Conservation (phyloP, 768 basidiomycete species). For the Termitomyces sp. region DNA sequence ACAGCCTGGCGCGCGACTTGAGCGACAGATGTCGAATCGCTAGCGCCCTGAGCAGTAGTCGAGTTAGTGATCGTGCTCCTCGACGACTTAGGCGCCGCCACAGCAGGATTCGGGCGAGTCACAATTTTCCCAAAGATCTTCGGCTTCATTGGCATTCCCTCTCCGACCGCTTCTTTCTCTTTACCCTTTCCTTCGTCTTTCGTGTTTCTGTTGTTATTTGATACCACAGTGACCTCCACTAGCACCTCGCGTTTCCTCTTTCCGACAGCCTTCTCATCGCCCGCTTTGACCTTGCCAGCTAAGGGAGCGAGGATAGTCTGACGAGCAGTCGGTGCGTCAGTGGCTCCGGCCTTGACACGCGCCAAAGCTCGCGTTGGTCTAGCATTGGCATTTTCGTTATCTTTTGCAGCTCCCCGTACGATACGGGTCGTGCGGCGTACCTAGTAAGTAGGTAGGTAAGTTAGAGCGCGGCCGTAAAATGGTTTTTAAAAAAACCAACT, state of each 20-base stretch:
- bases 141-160: constrained; percentile 18
- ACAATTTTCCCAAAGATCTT: constrained; percentile 16
- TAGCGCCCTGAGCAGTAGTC: constrained; percentile 2
- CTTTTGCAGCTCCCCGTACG: constrained; percentile 46
- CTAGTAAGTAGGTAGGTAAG: constrained; percentile 26
- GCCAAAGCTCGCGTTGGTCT: constrained; percentile 46
- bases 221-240: constrained; percentile 54
- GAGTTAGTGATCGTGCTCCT: constrained; percentile 7
- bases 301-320: constrained; percentile 29
- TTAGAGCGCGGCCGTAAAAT: not conserved
- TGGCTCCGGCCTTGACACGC: constrained; percentile 46
- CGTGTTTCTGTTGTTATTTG: constrained; percentile 25
- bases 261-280: constrained; percentile 37
- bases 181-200: constrained; percentile 10
- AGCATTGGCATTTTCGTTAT: constrained; percentile 67
- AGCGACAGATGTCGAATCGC: not conserved
- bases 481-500: constrained; percentile 15
- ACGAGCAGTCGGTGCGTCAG: constrained; percentile 25
- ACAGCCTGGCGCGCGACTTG: constrained; percentile 2
- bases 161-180: constrained; percentile 43
- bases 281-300: constrained; percentile 32
- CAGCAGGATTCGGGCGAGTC: constrained; percentile 28
- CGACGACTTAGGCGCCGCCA: constrained; percentile 10
- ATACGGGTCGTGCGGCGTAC: constrained; percentile 60
- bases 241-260: constrained; percentile 77